Conservation (phyloP, 805 yeast genomes). For the Myxozyma sirexii region DNA sequence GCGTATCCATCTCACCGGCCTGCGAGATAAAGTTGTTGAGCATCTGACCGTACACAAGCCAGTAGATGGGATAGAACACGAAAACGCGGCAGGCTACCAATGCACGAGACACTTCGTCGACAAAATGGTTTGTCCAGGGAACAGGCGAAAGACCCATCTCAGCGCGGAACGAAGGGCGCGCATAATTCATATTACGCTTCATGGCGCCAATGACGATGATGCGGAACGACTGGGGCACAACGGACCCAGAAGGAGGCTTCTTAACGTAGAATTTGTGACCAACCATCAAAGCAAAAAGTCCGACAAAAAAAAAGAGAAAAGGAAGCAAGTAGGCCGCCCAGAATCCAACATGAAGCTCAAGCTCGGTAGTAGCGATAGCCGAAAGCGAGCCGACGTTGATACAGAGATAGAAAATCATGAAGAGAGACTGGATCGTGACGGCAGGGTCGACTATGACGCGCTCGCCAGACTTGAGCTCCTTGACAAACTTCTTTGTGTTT, state of each 20-base stretch:
- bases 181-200: slow-evolving; percentile 54
- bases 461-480: slow-evolving; percentile 62
- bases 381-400: slow-evolving; percentile 76
- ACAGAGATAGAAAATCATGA: slow-evolving; percentile 75
- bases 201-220: slow-evolving; percentile 49
- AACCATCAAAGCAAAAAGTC: slow-evolving; percentile 52
- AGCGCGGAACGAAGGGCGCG: slow-evolving; percentile 60
- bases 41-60: slow-evolving; percentile 77
- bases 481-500: slow-evolving; percentile 60
- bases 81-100: slow-evolving; percentile 74
- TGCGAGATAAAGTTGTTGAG: slow-evolving; percentile 70
- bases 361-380: slow-evolving; percentile 74
- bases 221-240: slow-evolving; percentile 57
- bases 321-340: slow-evolving; percentile 74
- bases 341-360: slow-evolving; percentile 63
- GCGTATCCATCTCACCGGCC: slow-evolving; percentile 72
- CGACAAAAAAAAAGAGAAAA: slow-evolving; percentile 60
- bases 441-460: slow-evolving; percentile 70
- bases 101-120: slow-evolving; percentile 70
- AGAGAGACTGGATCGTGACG: slow-evolving; percentile 70
- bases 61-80: slow-evolving; percentile 68
- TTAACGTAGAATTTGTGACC: slow-evolving; percentile 61
- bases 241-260: slow-evolving; percentile 63
- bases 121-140: slow-evolving; percentile 69
- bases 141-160: slow-evolving; percentile 44